Evolutionary conservation across 352 stramenopile species (phyloP).

Genomic region (Globisporangium okanoganense): DNA sequence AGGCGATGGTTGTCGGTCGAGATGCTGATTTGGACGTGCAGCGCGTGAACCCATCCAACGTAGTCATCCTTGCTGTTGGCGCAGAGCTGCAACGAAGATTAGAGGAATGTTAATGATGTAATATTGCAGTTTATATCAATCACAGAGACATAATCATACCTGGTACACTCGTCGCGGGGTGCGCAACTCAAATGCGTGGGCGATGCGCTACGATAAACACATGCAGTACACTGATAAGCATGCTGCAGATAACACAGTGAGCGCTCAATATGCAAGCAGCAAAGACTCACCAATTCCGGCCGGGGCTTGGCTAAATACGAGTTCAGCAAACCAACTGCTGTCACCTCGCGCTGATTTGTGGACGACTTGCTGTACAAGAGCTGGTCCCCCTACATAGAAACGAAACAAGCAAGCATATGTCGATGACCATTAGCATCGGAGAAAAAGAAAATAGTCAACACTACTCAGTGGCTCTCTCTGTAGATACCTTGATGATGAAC

Average conservation of each 20-base stretch:
- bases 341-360: slow-evolving; percentile 79
- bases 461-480: background rate
- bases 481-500: slow-evolving; percentile 75
- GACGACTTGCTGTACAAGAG: slow-evolving; percentile 84
- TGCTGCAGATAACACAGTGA: background rate
- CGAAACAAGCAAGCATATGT: background rate
- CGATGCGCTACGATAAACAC: slow-evolving; percentile 36
- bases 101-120: background rate
- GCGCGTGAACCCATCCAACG: slow-evolving; percentile 74
- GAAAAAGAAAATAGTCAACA: background rate
- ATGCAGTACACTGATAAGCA: background rate
- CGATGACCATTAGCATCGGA: background rate
- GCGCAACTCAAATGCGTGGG: slow-evolving; percentile 76
- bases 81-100: slow-evolving; percentile 40
- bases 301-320: slow-evolving; percentile 70
- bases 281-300: slow-evolving; percentile 60
- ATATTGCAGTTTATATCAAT: background rate
- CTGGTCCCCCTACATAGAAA: slow-evolving; percentile 49
- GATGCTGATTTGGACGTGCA: slow-evolving; percentile 79
- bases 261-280: background rate
- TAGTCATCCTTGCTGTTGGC: slow-evolving; percentile 77
- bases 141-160: slow-evolving; percentile 18
- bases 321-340: slow-evolving; percentile 72
- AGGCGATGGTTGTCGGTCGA: slow-evolving; percentile 76
- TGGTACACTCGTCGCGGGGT: slow-evolving; percentile 71